Evolutionary conservation across 352 stramenopile genomes (phyloP), one percentile per base, ranked within the genome.

Genomic region (Globisporangium solare): DNA sequence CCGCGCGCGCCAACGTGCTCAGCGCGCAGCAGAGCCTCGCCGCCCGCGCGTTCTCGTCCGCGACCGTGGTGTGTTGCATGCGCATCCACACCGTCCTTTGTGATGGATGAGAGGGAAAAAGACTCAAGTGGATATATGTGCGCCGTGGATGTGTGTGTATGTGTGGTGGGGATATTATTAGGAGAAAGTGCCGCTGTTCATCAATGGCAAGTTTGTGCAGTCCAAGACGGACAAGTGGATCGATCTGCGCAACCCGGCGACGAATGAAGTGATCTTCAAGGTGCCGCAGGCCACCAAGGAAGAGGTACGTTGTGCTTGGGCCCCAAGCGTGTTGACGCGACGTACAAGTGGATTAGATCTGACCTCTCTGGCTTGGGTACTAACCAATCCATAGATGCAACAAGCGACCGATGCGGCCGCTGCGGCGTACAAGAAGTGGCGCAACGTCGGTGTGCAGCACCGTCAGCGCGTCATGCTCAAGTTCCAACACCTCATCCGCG

Each of bases 391-490:
- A 12, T 27, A 97, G 79, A 94, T 99, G 70, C 65, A 88, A 40
- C 59, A 76, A 54, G 92, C 96, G 37, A 83, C 96, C 0, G 70
- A 81, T 18, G 70, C 77, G 10, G 85, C 88, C 18, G 71, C 79
- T 1, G 68, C 79, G 22, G 95, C 96, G 14, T 98, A 97, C 76
- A 86, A 88, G 58, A 84, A 78, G 21, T 99, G 96, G 96, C 90
- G 86, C 58, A 80, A 95, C 27, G 91, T 97, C 43, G 89, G 96
- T 35, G 78, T 98, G 40, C 92, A 98, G 73, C 89, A 96, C 59
- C 83, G 96, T 40, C 85, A 97, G 71, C 86, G 94, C 39, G 75
- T 99, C 46, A 98, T 99, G 91, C 77, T 98, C 65, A 96, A 98
- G 75, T 88, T 98, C 52, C 93, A 98, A 75, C 68, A 90, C 21